phyloP scores from a whole-genome alignment of 1,139 yeast genomes.

The Fermentozyma sake region DNA sequence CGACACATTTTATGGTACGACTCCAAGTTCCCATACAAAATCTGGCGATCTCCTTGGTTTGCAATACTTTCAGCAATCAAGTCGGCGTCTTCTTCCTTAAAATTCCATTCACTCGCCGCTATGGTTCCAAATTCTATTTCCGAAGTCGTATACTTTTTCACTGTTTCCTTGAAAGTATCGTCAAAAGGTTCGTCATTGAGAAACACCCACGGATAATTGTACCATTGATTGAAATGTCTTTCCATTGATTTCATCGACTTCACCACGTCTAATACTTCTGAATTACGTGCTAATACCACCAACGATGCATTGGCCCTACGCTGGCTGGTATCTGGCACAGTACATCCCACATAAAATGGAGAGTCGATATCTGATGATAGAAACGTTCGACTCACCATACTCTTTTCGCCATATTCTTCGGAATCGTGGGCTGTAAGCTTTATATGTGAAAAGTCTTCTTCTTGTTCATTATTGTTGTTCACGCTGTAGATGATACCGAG shows the following conservation, averaged over 20 bases:
- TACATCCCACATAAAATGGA: constrained; percentile 53
- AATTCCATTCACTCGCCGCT: constrained; percentile 64
- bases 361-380: constrained; percentile 30
- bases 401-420: too few relatives aligned
- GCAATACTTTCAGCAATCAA: constrained; percentile 48
- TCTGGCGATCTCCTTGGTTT: constrained; percentile 72
- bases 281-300: constrained; percentile 76
- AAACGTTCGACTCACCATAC: too few relatives aligned
- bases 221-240: constrained; percentile 87
- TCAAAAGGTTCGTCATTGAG: constrained; percentile 74
- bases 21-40: constrained; percentile 75
- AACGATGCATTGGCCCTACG: constrained; percentile 70
- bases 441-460: too few relatives aligned
- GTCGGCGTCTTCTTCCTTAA: constrained; percentile 28
- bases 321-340: constrained; percentile 26
- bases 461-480: too few relatives aligned
- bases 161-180: constrained; percentile 52
- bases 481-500: too few relatives aligned
- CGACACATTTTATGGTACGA: constrained; percentile 75
- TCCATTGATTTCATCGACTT: constrained; percentile 70
- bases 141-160: constrained; percentile 48
- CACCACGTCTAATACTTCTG: constrained; percentile 66
- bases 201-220: constrained; percentile 83
- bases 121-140: constrained; percentile 67
- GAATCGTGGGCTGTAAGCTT: too few relatives aligned